Evolutionary conservation across 2,329 filamentous ascomycete species (phyloP).

Genomic region (Aspergillus sp.): DNA sequence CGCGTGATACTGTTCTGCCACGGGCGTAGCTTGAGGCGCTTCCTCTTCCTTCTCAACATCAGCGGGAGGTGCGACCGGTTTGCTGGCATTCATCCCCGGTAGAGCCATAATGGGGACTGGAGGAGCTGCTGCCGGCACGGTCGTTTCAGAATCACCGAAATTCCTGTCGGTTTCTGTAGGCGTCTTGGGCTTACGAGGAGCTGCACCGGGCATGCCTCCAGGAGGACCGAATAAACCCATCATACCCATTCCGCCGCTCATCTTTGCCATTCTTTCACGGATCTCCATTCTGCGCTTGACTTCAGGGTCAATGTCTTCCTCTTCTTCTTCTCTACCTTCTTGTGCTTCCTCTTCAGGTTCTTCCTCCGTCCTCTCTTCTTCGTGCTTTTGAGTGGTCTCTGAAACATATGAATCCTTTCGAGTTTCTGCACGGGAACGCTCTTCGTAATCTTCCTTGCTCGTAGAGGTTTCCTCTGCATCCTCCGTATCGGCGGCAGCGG

Average conservation of each 20-base stretch:
- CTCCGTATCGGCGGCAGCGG: constrained; percentile 59
- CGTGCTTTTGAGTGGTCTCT: constrained; percentile 33
- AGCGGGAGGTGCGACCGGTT: constrained; percentile 45
- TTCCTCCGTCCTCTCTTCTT: constrained; percentile 47
- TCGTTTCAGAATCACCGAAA: constrained; percentile 26
- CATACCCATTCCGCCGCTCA: constrained; percentile 97
- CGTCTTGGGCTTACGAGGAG: constrained; percentile 47
- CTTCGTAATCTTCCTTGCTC: constrained; percentile 71
- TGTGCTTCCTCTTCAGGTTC: constrained; percentile 42
- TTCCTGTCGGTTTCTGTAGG: constrained; percentile 30
- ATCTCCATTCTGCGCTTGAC: constrained; percentile 79
- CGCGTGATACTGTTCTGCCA: constrained; percentile 38
- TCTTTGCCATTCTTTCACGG: constrained; percentile 93
- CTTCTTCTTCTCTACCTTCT: constrained; percentile 64
- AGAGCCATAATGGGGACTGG: constrained; percentile 56
- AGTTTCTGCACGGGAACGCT: constrained; percentile 31
- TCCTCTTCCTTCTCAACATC: constrained; percentile 49
- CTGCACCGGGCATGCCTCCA: constrained; percentile 49
- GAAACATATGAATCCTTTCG: constrained; percentile 12
- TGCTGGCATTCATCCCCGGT: constrained; percentile 61
- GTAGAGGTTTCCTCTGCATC: constrained; percentile 59
- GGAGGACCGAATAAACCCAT: constrained; percentile 82
- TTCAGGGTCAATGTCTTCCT: constrained; percentile 85
- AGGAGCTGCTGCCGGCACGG: constrained; percentile 30
- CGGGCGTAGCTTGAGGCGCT: constrained; percentile 35